Evolutionary conservation across 371 early-diverging fungal genomes (phyloP).

Genomic region (Mucor sp.): DNA sequence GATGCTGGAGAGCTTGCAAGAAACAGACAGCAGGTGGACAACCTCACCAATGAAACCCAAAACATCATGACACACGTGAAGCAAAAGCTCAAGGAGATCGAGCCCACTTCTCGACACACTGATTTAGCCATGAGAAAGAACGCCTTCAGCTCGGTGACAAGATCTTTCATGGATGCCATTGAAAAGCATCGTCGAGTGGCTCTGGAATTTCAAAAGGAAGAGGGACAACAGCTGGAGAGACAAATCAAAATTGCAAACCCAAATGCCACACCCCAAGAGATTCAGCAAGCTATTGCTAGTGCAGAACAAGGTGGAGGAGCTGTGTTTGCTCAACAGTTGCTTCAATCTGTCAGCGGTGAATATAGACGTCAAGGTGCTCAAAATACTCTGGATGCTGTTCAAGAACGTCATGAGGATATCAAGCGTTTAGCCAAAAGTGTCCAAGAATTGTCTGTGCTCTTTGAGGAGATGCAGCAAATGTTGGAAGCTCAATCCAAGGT

Average conservation of each 20-base stretch:
- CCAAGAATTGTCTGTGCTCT: conserved; percentile 43
- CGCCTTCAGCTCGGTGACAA: conserved; percentile 45
- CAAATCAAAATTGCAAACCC: conserved; percentile 55
- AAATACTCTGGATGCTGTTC: conserved; percentile 48
- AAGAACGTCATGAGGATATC: conserved; percentile 56
- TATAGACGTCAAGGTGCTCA: conserved; percentile 46
- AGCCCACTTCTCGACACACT: conserved; percentile 41
- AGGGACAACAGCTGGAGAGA: conserved; percentile 43
- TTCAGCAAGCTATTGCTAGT: conserved; percentile 44
- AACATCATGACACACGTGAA: conserved; percentile 46
- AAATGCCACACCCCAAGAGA: conserved; percentile 46
- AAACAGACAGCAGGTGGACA: conserved; percentile 25
- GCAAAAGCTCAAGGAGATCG: conserved; percentile 45
- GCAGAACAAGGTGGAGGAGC: conserved; percentile 48
- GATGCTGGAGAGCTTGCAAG: conserved; percentile 41
- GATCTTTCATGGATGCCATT: conserved; percentile 49
- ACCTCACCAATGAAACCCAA: conserved; percentile 39
- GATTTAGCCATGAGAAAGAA: conserved; percentile 52
- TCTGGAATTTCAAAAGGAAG: conserved; percentile 48
- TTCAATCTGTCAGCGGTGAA: conserved; percentile 40
- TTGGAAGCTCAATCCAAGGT: conserved; percentile 47
- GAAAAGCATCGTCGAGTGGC: conserved; percentile 43
- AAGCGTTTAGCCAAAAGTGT: conserved; percentile 46
- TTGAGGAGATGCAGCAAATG: conserved; percentile 50
- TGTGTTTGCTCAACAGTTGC: conserved; percentile 50